Conservation (phyloP, 352 stramenopile species). For the Globisporangium polare region DNA sequence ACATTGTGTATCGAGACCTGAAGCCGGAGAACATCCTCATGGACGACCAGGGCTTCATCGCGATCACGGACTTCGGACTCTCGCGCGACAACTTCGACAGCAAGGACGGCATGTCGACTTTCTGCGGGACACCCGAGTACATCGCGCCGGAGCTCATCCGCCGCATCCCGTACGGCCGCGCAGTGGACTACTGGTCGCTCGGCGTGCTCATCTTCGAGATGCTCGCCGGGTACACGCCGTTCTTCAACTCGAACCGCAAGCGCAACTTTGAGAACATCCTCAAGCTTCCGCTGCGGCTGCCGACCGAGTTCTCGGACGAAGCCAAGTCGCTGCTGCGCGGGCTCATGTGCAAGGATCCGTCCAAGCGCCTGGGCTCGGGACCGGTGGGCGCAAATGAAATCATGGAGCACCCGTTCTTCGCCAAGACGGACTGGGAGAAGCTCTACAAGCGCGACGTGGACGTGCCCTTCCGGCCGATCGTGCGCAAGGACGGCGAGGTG, state of each 20-base stretch:
- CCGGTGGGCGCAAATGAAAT: slow-evolving; percentile 69
- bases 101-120: slow-evolving; percentile 77
- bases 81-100: slow-evolving; percentile 75
- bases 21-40: slow-evolving; percentile 88
- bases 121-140: slow-evolving; percentile 93
- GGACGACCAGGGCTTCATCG: slow-evolving; percentile 80
- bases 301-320: slow-evolving; percentile 72
- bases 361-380: slow-evolving; percentile 69
- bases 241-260: slow-evolving; percentile 74
- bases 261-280: slow-evolving; percentile 89
- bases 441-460: slow-evolving; percentile 71
- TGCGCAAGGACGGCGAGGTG: slow-evolving; percentile 67
- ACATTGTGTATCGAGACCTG: slow-evolving; percentile 84
- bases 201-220: slow-evolving; percentile 86
- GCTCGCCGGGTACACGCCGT: slow-evolving; percentile 74
- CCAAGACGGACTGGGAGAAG: slow-evolving; percentile 66
- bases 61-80: slow-evolving; percentile 87
- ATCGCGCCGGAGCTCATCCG: slow-evolving; percentile 88
- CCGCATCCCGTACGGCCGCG: slow-evolving; percentile 64
- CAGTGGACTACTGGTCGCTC: slow-evolving; percentile 88
- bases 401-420: slow-evolving; percentile 85
- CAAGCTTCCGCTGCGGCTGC: slow-evolving; percentile 65
- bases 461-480: slow-evolving; percentile 61
- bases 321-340: slow-evolving; percentile 69
- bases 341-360: slow-evolving; percentile 69